These are phyloP conservation scores for Globisporangium splendens DNA, from an alignment of 352 stramenopile genomes.

Conservation along the genomic window DNA sequence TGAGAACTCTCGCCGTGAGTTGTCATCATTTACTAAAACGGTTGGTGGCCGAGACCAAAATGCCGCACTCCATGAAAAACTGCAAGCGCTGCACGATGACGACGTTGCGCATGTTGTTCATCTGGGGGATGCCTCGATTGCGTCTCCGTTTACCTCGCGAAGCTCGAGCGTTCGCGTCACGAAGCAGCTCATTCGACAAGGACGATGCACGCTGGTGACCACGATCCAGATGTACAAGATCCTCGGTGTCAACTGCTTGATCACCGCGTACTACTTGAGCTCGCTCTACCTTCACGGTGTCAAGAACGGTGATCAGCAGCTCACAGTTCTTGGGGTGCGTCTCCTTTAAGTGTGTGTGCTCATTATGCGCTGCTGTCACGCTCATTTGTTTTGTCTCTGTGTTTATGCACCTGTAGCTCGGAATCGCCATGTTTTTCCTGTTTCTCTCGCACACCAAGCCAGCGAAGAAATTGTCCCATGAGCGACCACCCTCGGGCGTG, in stretches of 20 bases:
- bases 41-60: not conserved
- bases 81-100: slow-evolving; percentile 24
- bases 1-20: slow-evolving; percentile 3
- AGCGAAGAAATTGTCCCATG: slow-evolving; percentile 73
- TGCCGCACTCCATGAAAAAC: slow-evolving; percentile 12
- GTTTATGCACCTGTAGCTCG: slow-evolving; percentile 17
- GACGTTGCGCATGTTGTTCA: slow-evolving; percentile 74
- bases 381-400: not conserved
- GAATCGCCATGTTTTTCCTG: slow-evolving; percentile 51
- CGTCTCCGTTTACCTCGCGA: slow-evolving; percentile 95
- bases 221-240: slow-evolving; percentile 96
- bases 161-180: slow-evolving; percentile 66
- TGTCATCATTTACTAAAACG: not conserved
- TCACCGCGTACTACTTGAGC: slow-evolving; percentile 92
- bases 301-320: slow-evolving; percentile 93
- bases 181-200: slow-evolving; percentile 93
- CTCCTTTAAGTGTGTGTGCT: not conserved
- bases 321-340: slow-evolving; percentile 52
- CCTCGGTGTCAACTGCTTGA: slow-evolving; percentile 93
- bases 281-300: slow-evolving; percentile 93
- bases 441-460: slow-evolving; percentile 78
- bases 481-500: slow-evolving; percentile 85
- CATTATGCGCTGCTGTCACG: not conserved
- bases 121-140: slow-evolving; percentile 95
- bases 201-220: slow-evolving; percentile 94